phyloP scores from a whole-genome alignment of 1,284 basidiomycete species.

The Cystobasidium pallidum region DNA sequence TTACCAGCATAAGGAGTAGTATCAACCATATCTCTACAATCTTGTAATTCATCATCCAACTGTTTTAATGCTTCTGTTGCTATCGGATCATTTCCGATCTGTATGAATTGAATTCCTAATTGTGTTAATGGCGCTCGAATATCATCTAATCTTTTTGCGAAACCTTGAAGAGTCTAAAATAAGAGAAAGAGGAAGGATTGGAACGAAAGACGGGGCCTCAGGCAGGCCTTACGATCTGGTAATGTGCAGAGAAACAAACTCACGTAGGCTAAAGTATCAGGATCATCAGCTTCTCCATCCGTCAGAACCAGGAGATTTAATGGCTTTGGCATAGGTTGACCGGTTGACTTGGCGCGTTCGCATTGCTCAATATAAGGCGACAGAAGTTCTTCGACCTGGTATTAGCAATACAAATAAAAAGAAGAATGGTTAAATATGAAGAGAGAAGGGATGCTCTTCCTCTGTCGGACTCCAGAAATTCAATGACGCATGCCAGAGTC shows the following conservation, averaged over 20 bases:
- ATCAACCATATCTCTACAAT: conserved; percentile 46
- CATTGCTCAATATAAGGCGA: conserved; percentile 48
- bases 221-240: too few species aligned
- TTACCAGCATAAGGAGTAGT: conserved; percentile 43
- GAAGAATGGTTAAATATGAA: too few species aligned
- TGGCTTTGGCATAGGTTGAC: conserved; percentile 37
- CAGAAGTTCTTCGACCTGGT: conserved; percentile 49
- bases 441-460: too few species aligned
- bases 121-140: conserved; percentile 48
- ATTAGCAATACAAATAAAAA: too few species aligned
- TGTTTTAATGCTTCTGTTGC: conserved; percentile 45
- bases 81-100: conserved; percentile 47
- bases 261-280: conserved; percentile 47
- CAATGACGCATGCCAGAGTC: too few species aligned
- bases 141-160: conserved; percentile 49
- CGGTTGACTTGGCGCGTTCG: conserved; percentile 44
- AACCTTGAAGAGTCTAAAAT: conserved; percentile 42
- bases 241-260: neutral
- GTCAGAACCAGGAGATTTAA: conserved; percentile 45
- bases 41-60: conserved; percentile 45
- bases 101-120: conserved; percentile 52
- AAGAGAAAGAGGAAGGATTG: too few species aligned
- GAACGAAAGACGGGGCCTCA: too few species aligned
- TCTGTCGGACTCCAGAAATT: too few species aligned
- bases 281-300: conserved; percentile 50